phyloP scores from a whole-genome alignment of 2,329 filamentous ascomycete genomes.

The Ceratocystis huliohia region DNA sequence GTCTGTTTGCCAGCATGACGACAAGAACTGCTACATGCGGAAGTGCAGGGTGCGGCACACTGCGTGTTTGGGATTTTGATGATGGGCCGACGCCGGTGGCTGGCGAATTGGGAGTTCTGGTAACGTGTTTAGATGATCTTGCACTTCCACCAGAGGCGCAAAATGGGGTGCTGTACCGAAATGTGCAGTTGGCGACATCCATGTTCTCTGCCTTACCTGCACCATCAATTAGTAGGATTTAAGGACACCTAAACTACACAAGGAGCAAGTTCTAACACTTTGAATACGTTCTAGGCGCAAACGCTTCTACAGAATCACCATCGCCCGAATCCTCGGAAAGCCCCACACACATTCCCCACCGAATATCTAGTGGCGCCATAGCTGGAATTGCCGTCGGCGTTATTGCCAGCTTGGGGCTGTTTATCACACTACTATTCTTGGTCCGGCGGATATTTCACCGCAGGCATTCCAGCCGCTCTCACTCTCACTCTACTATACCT shows the following conservation, averaged over 20 bases:
- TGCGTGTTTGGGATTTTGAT: slow-evolving; percentile 12
- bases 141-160: background rate
- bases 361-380: slow-evolving; percentile 13
- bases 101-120: background rate
- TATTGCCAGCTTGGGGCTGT: background rate
- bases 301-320: background rate
- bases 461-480: background rate
- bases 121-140: slow-evolving; percentile 18
- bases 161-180: slow-evolving; percentile 1
- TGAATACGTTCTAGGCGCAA: background rate
- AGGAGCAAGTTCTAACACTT: background rate
- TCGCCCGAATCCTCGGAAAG: background rate
- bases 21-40: slow-evolving; percentile 9
- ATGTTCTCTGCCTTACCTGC: background rate
- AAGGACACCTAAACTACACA: no score
- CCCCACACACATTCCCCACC: background rate
- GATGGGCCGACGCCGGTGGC: background rate
- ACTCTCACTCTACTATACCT: background rate
- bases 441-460: background rate
- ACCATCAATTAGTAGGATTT: background rate
- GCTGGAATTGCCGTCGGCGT: slow-evolving; percentile 14
- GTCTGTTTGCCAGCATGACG: slow-evolving; percentile 16
- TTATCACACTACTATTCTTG: background rate
- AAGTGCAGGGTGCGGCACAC: slow-evolving; percentile 9
- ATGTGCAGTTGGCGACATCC: background rate